phyloP scores from a whole-genome alignment of 2,329 filamentous ascomycete species.

The Pseudocercospora crystallina region DNA sequence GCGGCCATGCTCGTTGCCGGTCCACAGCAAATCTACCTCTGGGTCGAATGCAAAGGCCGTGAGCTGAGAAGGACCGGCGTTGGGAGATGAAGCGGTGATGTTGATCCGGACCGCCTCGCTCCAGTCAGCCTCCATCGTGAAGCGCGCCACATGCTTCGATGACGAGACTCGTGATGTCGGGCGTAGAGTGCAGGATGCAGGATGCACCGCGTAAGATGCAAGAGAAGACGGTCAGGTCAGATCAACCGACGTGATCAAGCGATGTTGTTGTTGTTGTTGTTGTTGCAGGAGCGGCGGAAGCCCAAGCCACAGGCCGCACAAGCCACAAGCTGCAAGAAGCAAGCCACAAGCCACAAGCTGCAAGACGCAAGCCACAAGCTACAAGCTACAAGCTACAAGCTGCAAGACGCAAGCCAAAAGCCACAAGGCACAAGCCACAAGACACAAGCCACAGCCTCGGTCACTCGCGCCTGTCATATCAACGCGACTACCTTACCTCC shows the following conservation, averaged over 20 bases:
- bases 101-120: slow-evolving; percentile 73
- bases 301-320: background rate
- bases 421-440: no score
- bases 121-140: slow-evolving; percentile 54
- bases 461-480: no score
- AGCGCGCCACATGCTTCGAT: background rate
- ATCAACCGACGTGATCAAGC: no score
- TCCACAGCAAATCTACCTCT: slow-evolving; percentile 86
- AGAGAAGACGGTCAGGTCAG: no score
- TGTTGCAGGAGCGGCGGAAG: no score
- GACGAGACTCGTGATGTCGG: background rate
- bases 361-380: background rate
- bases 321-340: background rate
- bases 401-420: no score
- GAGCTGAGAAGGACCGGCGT: slow-evolving; percentile 68
- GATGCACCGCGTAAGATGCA: no score
- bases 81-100: slow-evolving; percentile 73
- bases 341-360: background rate
- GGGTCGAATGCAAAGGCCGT: slow-evolving; percentile 87
- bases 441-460: no score
- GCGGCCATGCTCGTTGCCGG: slow-evolving; percentile 86
- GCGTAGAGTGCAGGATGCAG: no score
- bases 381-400: no score
- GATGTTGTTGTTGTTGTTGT: no score
- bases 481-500: no score